Evolutionary conservation across 2,329 filamentous ascomycete genomes (phyloP), one percentile per base, ranked within the genome.

Genomic region (Stemphylium vesicarium): DNA sequence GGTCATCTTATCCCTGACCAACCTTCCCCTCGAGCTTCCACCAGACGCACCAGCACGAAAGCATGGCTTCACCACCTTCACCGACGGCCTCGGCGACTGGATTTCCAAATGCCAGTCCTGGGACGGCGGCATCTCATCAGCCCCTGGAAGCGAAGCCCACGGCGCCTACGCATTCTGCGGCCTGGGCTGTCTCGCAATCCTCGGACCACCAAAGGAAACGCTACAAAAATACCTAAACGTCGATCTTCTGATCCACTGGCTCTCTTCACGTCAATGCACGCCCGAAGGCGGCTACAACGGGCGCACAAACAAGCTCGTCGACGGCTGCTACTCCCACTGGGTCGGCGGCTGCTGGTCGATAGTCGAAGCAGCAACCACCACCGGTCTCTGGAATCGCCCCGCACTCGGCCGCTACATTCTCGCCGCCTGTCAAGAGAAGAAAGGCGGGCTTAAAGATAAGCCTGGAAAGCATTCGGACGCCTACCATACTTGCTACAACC

Each of bases 281-380:
- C 95, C 94, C 3, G 95, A 98, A 75, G 93, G 93, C 61, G 95
- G 95, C 32, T 93, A 96, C 71, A 90, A 91, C 36, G 95, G 95
- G 57, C 89, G 95, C 65, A 96, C 94, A 24, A 98, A 98, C 82
- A 99, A 99, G 79, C 84, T 99, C 29, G 95, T 98, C 29, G 95
- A 99, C 75, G 95, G 94, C 40, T 99, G 95, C 79, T 99, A 99
- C 79, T 96, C 91, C 73, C 94, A 97, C 77, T 99, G 95, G 95
- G 89, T 96, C 31, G 95, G 95, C 50, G 90, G 90, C 50, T 98
- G 93, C 79, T 99, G 93, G 91, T 89, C 94, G 40, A 78, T 99
- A 62, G 82, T 98, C 64, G 90, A 97, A 79, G 91, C 91, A 53
- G 88, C 88, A 50, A 83, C 84, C 63, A 85, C 57, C 0, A 50